Evolutionary conservation across 176 grass and related monocot genomes (phyloP).

Genomic region (Stipa capillata): DNA sequence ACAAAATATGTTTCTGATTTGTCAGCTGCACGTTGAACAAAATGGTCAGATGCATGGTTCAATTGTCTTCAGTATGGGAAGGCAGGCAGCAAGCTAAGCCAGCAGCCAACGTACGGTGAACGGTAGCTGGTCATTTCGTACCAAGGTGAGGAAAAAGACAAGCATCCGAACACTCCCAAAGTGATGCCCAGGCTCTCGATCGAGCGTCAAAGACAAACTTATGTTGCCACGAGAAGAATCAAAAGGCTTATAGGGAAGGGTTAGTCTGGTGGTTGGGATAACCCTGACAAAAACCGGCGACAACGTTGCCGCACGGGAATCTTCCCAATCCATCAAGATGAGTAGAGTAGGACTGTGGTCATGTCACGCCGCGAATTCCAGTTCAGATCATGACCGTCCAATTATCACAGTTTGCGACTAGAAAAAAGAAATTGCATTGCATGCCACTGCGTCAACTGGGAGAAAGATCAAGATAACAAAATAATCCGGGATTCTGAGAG

Average conservation of each 20-base stretch:
- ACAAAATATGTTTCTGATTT: neutral
- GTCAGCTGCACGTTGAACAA: neutral
- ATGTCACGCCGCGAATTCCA: neutral
- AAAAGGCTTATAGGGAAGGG: neutral
- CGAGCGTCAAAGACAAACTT: slow-evolving; percentile 36
- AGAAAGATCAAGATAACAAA: no score
- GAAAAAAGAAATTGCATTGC: neutral
- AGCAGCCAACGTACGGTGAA: neutral
- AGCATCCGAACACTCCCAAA: neutral
- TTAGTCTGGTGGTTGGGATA: slow-evolving; percentile 36
- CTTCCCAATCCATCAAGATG: neutral
- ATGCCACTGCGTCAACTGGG: neutral
- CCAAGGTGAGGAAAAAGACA: slow-evolving; percentile 12
- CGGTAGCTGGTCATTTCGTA: slow-evolving; percentile 19
- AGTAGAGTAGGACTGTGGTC: no score
- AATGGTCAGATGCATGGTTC: no score
- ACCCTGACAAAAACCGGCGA: slow-evolving; percentile 28
- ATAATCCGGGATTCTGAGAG: neutral
- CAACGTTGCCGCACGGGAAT: slow-evolving; percentile 22
- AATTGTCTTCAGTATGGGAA: neutral
- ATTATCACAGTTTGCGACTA: neutral
- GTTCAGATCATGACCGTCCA: neutral
- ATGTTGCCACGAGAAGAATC: slow-evolving; percentile 1
- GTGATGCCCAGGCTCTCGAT: neutral
- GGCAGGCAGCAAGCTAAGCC: no score